phyloP scores from a whole-genome alignment of 352 stramenopile genomes.

The Aphanomyces invadans region DNA sequence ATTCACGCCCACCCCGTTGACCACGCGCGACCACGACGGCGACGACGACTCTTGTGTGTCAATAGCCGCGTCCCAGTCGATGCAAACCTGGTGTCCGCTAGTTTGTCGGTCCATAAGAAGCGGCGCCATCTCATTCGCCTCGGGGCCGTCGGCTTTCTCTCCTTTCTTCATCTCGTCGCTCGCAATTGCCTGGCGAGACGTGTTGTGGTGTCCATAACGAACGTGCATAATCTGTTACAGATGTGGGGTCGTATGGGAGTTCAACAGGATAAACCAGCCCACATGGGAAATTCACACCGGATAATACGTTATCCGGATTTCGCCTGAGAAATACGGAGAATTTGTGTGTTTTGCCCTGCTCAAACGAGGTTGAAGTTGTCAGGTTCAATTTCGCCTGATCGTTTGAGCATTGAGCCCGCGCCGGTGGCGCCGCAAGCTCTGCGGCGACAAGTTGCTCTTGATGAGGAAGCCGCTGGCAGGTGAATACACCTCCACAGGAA shows the following conservation, averaged over 20 bases:
- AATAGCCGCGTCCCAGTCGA: background rate
- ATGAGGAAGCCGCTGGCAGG: too few species aligned
- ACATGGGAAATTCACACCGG: background rate
- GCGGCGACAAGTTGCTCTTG: background rate
- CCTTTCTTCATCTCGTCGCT: too few species aligned
- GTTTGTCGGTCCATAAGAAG: background rate
- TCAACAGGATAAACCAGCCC: too few species aligned
- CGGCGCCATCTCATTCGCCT: background rate
- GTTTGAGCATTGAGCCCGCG: too few species aligned
- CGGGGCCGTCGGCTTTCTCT: too few species aligned
- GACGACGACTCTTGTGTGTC: background rate
- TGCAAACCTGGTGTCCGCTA: background rate
- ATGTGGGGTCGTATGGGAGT: background rate
- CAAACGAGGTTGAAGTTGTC: background rate
- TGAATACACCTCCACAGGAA: too few species aligned
- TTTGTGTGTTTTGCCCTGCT: background rate
- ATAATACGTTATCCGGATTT: background rate
- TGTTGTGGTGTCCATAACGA: too few species aligned
- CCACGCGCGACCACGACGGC: background rate
- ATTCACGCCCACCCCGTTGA: conserved; percentile 43
- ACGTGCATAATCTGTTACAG: background rate
- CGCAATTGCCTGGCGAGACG: too few species aligned
- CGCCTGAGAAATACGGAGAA: background rate
- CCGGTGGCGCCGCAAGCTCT: background rate
- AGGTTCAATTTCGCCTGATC: conserved; percentile 2